A percentile compares a stretch with the other conserved stretches of the same genome.
phyloP scores from a whole-genome alignment of 305 asterid species.

The Fraxinus xanthoxyloides region DNA sequence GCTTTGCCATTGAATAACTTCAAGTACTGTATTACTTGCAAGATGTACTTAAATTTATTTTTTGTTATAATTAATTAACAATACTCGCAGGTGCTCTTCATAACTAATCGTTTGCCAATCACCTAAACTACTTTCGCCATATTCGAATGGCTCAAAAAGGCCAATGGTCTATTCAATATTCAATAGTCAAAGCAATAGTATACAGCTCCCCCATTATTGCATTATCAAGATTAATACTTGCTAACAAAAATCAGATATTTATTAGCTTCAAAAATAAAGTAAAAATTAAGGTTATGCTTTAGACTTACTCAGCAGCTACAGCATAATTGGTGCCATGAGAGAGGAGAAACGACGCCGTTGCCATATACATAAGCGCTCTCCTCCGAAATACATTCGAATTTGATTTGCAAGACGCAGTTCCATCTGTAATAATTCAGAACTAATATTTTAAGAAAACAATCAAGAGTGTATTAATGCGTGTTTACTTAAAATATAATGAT shows the following conservation, averaged over 20 bases:
- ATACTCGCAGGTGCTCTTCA: neutral
- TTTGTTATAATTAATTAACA: neutral
- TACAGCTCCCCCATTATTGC: neutral
- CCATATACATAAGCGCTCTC: constrained; percentile 50
- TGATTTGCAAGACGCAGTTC: constrained; percentile 1
- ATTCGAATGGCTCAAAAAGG: neutral
- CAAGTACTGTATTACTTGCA: neutral
- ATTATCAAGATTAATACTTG: neutral
- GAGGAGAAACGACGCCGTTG: constrained; percentile 52
- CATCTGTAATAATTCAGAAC: constrained; percentile 16
- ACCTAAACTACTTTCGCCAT: neutral
- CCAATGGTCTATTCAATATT: neutral
- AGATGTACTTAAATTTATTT: neutral
- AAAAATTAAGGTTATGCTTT: constrained; percentile 4
- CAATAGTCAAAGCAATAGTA: neutral
- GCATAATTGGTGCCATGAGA: constrained; percentile 27
- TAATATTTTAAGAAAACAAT: neutral
- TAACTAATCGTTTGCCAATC: neutral
- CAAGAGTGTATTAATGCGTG: neutral
- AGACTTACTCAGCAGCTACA: constrained; percentile 51
- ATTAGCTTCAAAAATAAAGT: neutral
- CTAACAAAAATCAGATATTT: neutral
- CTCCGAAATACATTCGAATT: constrained; percentile 34
- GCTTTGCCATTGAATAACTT: neutral
- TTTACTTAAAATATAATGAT: neutral